Conservation (phyloP, 176 grass and related monocot species). For the Carex myosuroides region DNA sequence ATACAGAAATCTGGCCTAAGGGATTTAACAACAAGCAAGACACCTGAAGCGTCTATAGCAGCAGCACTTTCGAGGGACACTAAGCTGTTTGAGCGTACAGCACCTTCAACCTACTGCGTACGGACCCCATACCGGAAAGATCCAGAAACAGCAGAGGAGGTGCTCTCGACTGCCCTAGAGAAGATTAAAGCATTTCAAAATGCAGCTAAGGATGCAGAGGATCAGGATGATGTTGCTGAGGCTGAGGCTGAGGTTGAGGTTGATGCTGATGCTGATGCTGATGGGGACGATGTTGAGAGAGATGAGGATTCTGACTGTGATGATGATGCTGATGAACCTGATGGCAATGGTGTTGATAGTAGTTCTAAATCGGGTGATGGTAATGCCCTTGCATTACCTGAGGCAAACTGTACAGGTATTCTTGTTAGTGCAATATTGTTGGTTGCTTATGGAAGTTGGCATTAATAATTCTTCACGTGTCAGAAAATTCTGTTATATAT, state of each 20-base stretch:
- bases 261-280: conserved; percentile 29
- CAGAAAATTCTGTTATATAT: neutral
- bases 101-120: conserved; percentile 93
- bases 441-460: neutral
- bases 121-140: conserved; percentile 83
- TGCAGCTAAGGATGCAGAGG: conserved; percentile 35
- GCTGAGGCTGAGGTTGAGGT: conserved; percentile 29
- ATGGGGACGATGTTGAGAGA: conserved; percentile 68
- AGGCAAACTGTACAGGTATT: neutral
- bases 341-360: conserved; percentile 56
- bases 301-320: conserved; percentile 91
- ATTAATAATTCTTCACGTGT: neutral
- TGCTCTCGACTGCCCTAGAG: conserved; percentile 64
- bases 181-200: conserved; percentile 91
- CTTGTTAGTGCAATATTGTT: neutral
- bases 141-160: conserved; percentile 56
- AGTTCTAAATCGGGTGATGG: conserved; percentile 39
- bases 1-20: conserved; percentile 89
- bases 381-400: neutral
- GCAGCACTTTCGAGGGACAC: conserved; percentile 88
- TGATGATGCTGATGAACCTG: conserved; percentile 67
- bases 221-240: conserved; percentile 31
- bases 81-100: conserved; percentile 92
- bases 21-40: conserved; percentile 97
- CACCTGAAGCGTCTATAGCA: conserved; percentile 94